Conservation (phyloP, 495 filamentous ascomycete genomes). For the Physcia stellaris region DNA sequence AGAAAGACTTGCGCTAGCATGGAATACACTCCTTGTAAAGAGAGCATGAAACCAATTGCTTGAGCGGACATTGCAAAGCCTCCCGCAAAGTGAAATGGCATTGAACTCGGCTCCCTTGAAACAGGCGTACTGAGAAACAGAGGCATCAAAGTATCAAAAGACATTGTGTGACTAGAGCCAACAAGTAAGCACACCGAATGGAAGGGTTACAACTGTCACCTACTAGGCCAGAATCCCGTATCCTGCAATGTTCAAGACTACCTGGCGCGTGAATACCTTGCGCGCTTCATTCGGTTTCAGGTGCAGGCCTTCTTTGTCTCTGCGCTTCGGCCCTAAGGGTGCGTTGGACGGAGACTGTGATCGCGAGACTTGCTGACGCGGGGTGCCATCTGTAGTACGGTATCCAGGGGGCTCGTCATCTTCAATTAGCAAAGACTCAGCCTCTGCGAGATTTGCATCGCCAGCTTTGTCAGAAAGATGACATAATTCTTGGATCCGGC, state of each 20-base stretch:
- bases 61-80: slow-evolving; percentile 73
- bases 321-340: neutral
- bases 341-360: slow-evolving; percentile 28
- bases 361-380: slow-evolving; percentile 46
- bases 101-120: slow-evolving; percentile 36
- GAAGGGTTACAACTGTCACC: slow-evolving; percentile 26
- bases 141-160: slow-evolving; percentile 85
- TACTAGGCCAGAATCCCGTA: slow-evolving; percentile 95
- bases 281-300: slow-evolving; percentile 18
- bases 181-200: slow-evolving; percentile 2
- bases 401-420: slow-evolving; percentile 52
- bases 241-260: slow-evolving; percentile 69
- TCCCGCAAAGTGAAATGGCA: slow-evolving; percentile 80
- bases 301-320: neutral
- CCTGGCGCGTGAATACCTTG: slow-evolving; percentile 64
- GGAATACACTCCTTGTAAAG: slow-evolving; percentile 80
- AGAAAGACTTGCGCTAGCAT: slow-evolving; percentile 72
- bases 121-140: slow-evolving; percentile 73
- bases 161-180: slow-evolving; percentile 66
- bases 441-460: slow-evolving; percentile 25
- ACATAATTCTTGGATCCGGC: too few species aligned
- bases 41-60: slow-evolving; percentile 73
- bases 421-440: slow-evolving; percentile 32
- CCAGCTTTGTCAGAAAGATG: slow-evolving; percentile 19
- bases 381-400: slow-evolving; percentile 54